Evolutionary conservation across 495 filamentous ascomycete species (phyloP), one percentile per base, ranked within the genome.

Genomic region (Astrocystis sublimbata): DNA sequence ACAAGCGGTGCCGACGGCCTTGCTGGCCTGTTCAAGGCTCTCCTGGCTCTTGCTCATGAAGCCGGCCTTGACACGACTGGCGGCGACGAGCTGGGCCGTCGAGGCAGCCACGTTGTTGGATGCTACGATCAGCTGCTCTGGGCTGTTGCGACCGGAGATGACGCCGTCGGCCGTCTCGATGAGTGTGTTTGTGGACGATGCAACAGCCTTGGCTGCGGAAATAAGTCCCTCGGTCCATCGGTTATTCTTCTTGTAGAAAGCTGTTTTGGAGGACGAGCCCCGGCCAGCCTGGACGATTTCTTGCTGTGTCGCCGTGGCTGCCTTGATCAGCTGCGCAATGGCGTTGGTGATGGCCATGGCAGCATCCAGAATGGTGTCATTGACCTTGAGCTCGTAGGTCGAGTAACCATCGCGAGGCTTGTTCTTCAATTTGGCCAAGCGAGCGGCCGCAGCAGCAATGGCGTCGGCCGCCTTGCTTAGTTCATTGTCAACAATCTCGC

Each of bases 191-290:
- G 96, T 98, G 0, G 90, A 93, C 3, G 79, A 72, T 12, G 94
- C 94, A 6, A 98, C 96, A 1, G 94, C 94, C 78, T 98, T 98
- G 52, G 94, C 94, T 4, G 94, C 94, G 35, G 91, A 96, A 73
- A 98, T 96, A 46, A 98, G 83, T 49, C 94, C 94, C 71, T 98
- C 96, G 0, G 94, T 98, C 94, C 94, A 98, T 41, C 94, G 87
- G 74, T 85, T 85, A 82, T 97, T 96, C 79, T 96, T 96, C 84
- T 98, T 98, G 87, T 98, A 98, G 81, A 98, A 98, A 36, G 92
- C 91, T n/a, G 93, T 93, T 24, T 86, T 83, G 40, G 92, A 94
- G 38, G 91, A 90, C 57, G 86, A 89, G 56, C 94, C 94, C 12
- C 91, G 88, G 15, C 94, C 94, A 70, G 96, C 91, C 45, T 92